Percentiles rank a stretch among this genome's conserved stretches.
Conservation (phyloP, 768 basidiomycete genomes). For the Lentinus brumalis region DNA sequence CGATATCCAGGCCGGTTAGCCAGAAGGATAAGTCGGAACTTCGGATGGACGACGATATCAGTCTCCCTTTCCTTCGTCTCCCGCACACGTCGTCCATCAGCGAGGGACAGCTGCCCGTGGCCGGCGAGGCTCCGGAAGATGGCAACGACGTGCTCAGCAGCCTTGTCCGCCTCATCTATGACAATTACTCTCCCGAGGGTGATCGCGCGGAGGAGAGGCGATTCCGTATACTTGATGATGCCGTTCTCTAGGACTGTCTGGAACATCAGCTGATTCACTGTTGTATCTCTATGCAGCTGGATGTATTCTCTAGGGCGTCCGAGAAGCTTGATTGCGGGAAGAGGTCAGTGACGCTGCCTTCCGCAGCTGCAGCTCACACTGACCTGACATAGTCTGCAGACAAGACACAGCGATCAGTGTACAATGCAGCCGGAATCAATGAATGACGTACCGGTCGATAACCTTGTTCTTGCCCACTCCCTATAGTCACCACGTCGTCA, state of each 20-base stretch:
- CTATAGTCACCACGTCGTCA: slow-evolving; percentile 27
- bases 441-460: slow-evolving; percentile 51
- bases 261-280: slow-evolving; percentile 72
- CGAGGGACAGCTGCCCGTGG: slow-evolving; percentile 62
- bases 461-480: slow-evolving; percentile 77
- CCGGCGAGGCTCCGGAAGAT: slow-evolving; percentile 71
- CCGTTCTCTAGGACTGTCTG: slow-evolving; percentile 61
- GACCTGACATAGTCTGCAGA: slow-evolving; percentile 56
- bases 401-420: not conserved
- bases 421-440: no score
- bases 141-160: slow-evolving; percentile 72
- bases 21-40: slow-evolving; percentile 62
- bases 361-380: not conserved
- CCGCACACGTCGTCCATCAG: slow-evolving; percentile 62
- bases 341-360: not conserved
- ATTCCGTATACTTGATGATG: slow-evolving; percentile 61
- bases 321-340: slow-evolving; percentile 45
- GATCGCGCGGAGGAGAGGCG: slow-evolving; percentile 66
- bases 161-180: slow-evolving; percentile 74
- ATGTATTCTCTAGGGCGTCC: slow-evolving; percentile 67
- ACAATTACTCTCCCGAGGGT: slow-evolving; percentile 64
- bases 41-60: slow-evolving; percentile 63
- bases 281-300: slow-evolving; percentile 70
- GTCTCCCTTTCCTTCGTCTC: slow-evolving; percentile 45
- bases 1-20: slow-evolving; percentile 74